Base-by-base conservation (phyloP, 176 grass and related monocot genomes). In the Aegilops umbellulata region DNA sequence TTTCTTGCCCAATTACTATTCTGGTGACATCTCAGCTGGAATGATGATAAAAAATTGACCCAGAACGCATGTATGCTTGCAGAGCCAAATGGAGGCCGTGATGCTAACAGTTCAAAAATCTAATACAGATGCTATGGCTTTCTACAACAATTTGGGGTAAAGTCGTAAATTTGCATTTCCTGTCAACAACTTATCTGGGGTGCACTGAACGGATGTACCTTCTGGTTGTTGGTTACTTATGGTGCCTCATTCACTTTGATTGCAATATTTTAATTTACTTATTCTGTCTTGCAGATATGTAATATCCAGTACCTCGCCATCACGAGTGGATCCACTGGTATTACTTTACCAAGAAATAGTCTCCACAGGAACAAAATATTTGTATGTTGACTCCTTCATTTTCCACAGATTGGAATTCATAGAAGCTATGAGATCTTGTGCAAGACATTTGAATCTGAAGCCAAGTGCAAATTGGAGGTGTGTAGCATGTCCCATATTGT, bases 91-190 rank as follows among this genome's bases (percentile, higher is more conserved):
- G 90, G 90, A 86, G 80, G 93, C 86, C 73, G 90, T 98, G 46
- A 89, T 95, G 93, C 88, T 98, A 82, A 98, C 96, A 69, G 93
- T 98, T 88, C 96, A 98, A 77, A 98, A 98, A 82, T 65, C 84
- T 82, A 95, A 95, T 67, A 39, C 76, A 0, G 44, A 27, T 65
- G 96, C 92, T 62, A 88, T 98, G 91, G 80, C 60, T 86, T 98
- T 98, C 86, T 98, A 94, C 67, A 85, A 13, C 10, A 95, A 92
- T 51, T 91, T 98, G 69, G 84, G 88, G 96, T 98, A 77, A 88
- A 64, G 49, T 26, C 1, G 15, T 16, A 39, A 36, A 27, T 26
- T 85, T 89, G 22, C 47, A 68, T 36, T 81, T 64, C 80, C 34
- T 34, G 20, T 36, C 27, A 44, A 77, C 19, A 15, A 4, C 32